phyloP scores from a whole-genome alignment of 495 filamentous ascomycete genomes.

The Polyplosphaeria fusca region DNA sequence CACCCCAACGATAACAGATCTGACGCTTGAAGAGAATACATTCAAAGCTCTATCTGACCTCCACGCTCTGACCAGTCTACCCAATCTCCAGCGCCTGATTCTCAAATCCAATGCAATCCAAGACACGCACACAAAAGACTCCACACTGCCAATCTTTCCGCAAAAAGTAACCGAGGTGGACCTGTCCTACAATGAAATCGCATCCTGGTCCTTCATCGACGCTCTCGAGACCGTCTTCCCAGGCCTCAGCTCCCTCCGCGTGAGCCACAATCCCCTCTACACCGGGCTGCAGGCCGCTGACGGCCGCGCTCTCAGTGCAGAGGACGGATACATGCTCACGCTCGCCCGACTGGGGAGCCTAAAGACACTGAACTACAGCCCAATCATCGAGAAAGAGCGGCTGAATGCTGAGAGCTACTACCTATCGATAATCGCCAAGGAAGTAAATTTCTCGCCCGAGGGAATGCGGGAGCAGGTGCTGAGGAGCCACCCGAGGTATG shows the following conservation, averaged over 20 bases:
- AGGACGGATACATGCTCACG: conserved; percentile 83
- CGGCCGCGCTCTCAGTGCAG: conserved; percentile 53
- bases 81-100: conserved; percentile 53
- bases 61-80: conserved; percentile 44
- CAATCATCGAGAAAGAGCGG: conserved; percentile 68
- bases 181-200: conserved; percentile 72
- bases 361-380: conserved; percentile 72
- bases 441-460: conserved; percentile 60
- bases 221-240: conserved; percentile 63
- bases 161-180: conserved; percentile 60
- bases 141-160: conserved; percentile 23
- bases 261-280: conserved; percentile 82
- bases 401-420: conserved; percentile 91
- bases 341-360: conserved; percentile 70
- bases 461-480: conserved; percentile 53
- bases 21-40: conserved; percentile 74
- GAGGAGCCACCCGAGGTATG: conserved; percentile 63
- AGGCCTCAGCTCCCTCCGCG: conserved; percentile 64
- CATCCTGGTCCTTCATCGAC: conserved; percentile 70
- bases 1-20: conserved; percentile 47
- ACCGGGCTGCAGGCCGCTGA: conserved; percentile 35
- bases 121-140: conserved; percentile 15
- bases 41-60: conserved; percentile 62
- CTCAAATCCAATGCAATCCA: conserved; percentile 49
- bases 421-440: conserved; percentile 71